These are phyloP conservation scores for Porpolomopsis calyptriformis DNA, from an alignment of 768 basidiomycete species.

Conservation along the genomic window DNA sequence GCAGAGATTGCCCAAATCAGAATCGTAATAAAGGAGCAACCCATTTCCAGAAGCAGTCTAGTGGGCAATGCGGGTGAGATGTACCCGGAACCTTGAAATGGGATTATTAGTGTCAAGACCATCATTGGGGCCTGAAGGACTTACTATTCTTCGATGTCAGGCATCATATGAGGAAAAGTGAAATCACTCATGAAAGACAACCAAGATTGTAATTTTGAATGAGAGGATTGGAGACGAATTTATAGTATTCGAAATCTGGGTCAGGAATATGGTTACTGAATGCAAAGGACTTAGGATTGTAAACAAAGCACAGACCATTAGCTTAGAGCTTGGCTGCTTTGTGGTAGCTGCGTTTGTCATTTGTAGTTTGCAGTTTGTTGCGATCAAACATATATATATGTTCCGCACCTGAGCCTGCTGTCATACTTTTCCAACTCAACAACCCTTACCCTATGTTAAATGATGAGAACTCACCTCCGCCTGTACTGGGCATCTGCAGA, in stretches of 20 bases:
- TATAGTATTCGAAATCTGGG: neutral
- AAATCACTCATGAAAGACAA: no score
- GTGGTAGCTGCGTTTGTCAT: no score
- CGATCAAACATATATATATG: neutral
- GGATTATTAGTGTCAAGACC: neutral
- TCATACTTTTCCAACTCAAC: neutral
- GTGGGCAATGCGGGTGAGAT: neutral
- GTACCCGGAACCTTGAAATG: neutral
- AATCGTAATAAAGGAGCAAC: neutral
- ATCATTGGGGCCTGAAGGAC: neutral
- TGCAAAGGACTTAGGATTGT: neutral
- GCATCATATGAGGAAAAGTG: no score
- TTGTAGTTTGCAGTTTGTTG: no score
- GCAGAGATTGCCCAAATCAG: neutral
- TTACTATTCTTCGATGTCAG: neutral
- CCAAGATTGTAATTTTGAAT: no score
- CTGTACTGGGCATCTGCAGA: neutral
- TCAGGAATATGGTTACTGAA: neutral
- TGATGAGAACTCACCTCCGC: neutral
- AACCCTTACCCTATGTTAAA: no score
- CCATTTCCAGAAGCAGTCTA: neutral
- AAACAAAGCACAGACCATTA: no score
- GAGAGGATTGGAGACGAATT: neutral
- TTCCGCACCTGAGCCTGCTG: neutral
- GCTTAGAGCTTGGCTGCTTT: no score